These are phyloP conservation scores for Eimeria sp. DNA, from an alignment of 169 alveolate genomes.

Conservation along the genomic window DNA sequence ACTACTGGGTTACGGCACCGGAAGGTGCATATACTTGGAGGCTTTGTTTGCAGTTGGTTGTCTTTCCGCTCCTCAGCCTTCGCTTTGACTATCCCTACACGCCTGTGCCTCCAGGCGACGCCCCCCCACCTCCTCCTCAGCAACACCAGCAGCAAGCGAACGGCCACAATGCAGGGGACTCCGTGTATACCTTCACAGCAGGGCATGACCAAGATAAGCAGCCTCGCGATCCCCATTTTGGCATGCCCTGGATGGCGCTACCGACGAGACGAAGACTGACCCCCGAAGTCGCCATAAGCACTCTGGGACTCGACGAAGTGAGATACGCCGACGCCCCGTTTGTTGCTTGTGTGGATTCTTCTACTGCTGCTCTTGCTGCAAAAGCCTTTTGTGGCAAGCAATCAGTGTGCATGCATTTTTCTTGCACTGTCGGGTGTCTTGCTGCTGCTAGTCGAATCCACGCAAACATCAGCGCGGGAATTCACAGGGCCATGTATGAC, in stretches of 20 bases:
- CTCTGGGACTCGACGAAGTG: constrained; percentile 81
- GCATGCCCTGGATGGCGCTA: constrained; percentile 81
- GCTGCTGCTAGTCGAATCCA: background rate
- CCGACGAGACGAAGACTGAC: constrained; percentile 74
- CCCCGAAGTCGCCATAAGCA: constrained; percentile 74
- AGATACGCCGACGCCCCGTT: constrained; percentile 5
- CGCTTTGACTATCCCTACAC: constrained; percentile 78
- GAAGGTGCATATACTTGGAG: constrained; percentile 72
- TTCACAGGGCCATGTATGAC: background rate
- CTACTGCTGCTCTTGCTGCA: constrained; percentile 13
- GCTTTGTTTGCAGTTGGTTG: constrained; percentile 49
- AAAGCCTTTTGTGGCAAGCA: background rate
- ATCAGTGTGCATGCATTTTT: background rate
- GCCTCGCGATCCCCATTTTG: constrained; percentile 12
- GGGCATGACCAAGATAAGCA: constrained; percentile 27
- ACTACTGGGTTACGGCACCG: constrained; percentile 30
- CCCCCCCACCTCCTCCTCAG: constrained; percentile 66
- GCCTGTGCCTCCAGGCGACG: constrained; percentile 57
- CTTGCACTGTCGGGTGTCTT: background rate
- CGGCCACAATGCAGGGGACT: constrained; percentile 21
- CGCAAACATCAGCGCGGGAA: background rate
- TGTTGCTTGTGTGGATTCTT: constrained; percentile 11
- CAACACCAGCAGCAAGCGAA: constrained; percentile 52
- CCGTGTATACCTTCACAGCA: constrained; percentile 3
- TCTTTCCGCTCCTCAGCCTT: constrained; percentile 76